Evolutionary conservation across 2,329 filamentous ascomycete species (phyloP).

Genomic region (Cyanodermella asteris): DNA sequence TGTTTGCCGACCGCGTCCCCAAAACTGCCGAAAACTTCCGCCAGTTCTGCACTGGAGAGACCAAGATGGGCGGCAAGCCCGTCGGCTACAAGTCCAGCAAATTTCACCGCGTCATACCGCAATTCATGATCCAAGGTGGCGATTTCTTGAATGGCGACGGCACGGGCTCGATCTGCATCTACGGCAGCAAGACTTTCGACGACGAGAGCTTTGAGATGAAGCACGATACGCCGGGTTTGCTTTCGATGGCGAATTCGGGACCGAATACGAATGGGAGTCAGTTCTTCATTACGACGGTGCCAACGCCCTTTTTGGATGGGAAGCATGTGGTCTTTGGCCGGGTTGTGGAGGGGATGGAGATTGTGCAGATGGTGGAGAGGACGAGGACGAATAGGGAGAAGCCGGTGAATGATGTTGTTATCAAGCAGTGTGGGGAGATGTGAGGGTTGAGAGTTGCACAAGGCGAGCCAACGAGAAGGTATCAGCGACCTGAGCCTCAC

Average conservation of each 20-base stretch:
- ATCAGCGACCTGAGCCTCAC: too few species aligned
- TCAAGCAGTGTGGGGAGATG: slow-evolving; percentile 88
- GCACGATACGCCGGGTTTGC: slow-evolving; percentile 57
- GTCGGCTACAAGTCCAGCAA: slow-evolving; percentile 89
- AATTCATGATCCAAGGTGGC: slow-evolving; percentile 94
- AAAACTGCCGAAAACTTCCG: slow-evolving; percentile 92
- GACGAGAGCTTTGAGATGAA: slow-evolving; percentile 76
- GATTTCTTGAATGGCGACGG: slow-evolving; percentile 91
- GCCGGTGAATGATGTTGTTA: slow-evolving; percentile 63
- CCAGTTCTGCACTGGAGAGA: slow-evolving; percentile 89
- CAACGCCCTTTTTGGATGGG: slow-evolving; percentile 68
- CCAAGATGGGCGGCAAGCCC: slow-evolving; percentile 54
- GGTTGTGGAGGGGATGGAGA: slow-evolving; percentile 73
- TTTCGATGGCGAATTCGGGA: slow-evolving; percentile 94
- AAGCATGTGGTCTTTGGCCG: slow-evolving; percentile 95
- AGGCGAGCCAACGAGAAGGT: too few species aligned
- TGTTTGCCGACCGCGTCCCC: slow-evolving; percentile 67
- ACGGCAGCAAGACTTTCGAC: slow-evolving; percentile 60
- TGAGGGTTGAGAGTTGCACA: too few species aligned
- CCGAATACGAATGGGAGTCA: slow-evolving; percentile 86
- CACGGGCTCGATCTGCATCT: slow-evolving; percentile 72
- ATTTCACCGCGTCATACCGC: slow-evolving; percentile 73
- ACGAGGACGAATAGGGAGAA: slow-evolving; percentile 61
- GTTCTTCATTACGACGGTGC: slow-evolving; percentile 88
- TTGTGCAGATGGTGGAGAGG: slow-evolving; percentile 80